Conservation (phyloP, 805 yeast species). For the Teunomyces tritomae region DNA sequence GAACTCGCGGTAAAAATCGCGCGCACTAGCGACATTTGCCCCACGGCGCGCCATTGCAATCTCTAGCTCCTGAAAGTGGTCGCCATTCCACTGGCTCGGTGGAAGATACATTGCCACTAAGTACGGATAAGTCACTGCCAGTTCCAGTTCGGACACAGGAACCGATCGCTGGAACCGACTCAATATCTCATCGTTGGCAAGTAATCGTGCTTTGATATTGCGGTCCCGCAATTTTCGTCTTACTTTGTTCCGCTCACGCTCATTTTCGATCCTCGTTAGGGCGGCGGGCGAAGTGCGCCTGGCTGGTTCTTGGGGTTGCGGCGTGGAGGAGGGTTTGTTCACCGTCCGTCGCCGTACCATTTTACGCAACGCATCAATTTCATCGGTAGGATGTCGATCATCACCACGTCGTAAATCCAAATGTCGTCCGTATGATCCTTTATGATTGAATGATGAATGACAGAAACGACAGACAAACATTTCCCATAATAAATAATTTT, state of each 20-base stretch:
- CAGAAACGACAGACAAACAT: slow-evolving; percentile 47
- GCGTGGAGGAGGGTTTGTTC: not conserved
- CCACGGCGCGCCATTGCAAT: not conserved
- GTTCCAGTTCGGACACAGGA: not conserved
- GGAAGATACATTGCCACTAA: not conserved
- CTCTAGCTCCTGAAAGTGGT: not conserved
- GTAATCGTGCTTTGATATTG: slow-evolving; percentile 29
- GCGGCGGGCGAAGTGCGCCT: not conserved
- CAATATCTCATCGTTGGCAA: not conserved
- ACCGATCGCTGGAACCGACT: not conserved
- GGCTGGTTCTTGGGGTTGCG: not conserved
- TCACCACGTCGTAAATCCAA: slow-evolving; percentile 56
- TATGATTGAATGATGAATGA: slow-evolving; percentile 50
- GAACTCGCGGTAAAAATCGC: not conserved
- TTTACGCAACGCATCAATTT: slow-evolving; percentile 31
- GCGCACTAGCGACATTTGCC: not conserved
- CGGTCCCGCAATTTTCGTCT: slow-evolving; percentile 47
- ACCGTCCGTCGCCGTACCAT: not conserved
- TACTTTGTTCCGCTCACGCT: slow-evolving; percentile 36
- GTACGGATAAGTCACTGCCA: not conserved
- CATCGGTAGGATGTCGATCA: slow-evolving; percentile 47
- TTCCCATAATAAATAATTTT: not conserved
- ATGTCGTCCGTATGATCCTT: slow-evolving; percentile 61
- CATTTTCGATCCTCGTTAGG: slow-evolving; percentile 29
- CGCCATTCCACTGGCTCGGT: not conserved